Evolutionary conservation across 2,329 filamentous ascomycete genomes (phyloP).

Genomic region (Claviceps sp.): DNA sequence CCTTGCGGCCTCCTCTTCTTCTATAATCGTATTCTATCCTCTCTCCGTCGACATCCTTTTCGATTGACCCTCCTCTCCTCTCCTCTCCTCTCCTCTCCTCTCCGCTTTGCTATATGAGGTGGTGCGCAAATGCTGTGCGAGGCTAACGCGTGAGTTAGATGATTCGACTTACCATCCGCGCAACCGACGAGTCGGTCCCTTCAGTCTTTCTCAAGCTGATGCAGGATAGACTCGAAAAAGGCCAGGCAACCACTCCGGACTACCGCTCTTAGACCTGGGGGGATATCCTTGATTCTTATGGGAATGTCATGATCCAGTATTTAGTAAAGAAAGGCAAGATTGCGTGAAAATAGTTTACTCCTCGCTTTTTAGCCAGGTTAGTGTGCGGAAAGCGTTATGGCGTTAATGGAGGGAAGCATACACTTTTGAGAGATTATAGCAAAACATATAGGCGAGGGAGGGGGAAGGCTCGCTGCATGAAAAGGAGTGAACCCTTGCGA

Average conservation of each 20-base stretch:
- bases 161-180: constrained; percentile 86
- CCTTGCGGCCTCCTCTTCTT: neutral
- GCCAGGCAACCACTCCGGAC: constrained; percentile 29
- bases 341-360: neutral
- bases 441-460: neutral
- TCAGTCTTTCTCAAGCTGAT: constrained; percentile 69
- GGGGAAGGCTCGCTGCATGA: neutral
- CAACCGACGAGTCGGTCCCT: constrained; percentile 83
- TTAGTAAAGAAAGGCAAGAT: constrained; percentile 8
- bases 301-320: constrained; percentile 39
- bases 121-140: neutral
- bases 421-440: too few relatives aligned
- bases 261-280: constrained; percentile 26
- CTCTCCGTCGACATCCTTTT: too few relatives aligned
- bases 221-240: constrained; percentile 62
- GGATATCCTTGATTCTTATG: constrained; percentile 42
- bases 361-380: neutral
- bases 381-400: too few relatives aligned
- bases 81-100: too few relatives aligned
- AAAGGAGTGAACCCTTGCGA: neutral
- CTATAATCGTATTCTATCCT: neutral
- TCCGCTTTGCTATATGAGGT: neutral
- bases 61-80: too few relatives aligned
- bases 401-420: too few relatives aligned
- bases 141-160: constrained; percentile 43